Evolutionary conservation across 805 yeast genomes (phyloP).

Genomic region (Cyberlindnera xylosilytica): DNA sequence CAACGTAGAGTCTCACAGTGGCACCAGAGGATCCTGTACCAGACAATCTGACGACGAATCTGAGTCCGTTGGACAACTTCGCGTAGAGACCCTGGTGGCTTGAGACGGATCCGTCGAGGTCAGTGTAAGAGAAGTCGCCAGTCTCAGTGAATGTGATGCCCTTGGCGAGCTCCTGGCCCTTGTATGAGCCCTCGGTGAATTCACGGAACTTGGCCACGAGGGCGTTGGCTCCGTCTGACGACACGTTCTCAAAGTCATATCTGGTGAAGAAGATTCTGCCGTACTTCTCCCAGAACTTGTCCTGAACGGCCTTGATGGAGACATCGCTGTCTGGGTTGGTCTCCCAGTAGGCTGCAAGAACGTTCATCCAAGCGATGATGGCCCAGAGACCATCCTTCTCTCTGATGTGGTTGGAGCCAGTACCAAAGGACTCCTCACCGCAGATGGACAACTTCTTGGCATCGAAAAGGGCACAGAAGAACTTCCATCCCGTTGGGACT

Average conservation of each 20-base stretch:
- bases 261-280: constrained; percentile 98
- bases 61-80: constrained; percentile 74
- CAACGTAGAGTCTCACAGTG: constrained; percentile 88
- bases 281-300: constrained; percentile 83
- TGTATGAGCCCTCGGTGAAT: constrained; percentile 34
- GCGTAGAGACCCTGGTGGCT: constrained; percentile 84
- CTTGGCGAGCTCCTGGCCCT: constrained; percentile 51
- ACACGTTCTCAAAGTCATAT: constrained; percentile 87
- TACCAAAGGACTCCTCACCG: constrained; percentile 98
- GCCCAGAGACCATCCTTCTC: constrained; percentile 99
- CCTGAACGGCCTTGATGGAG: constrained; percentile 76
- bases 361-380: constrained; percentile 93
- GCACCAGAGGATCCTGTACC: constrained; percentile 99
- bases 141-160: constrained; percentile 62
- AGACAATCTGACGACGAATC: constrained; percentile 86
- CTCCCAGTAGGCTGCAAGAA: constrained; percentile 78
- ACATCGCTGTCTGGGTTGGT: constrained; percentile 53
- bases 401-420: constrained; percentile 95
- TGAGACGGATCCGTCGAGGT: constrained; percentile 90
- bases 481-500: constrained; percentile 99
- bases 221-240: constrained; percentile 67
- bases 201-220: constrained; percentile 54
- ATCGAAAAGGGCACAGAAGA: constrained; percentile 93
- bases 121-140: constrained; percentile 89
- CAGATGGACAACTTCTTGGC: constrained; percentile 91